Evolutionary conservation across 2,329 filamentous ascomycete species (phyloP).

Genomic region (Hirsutella thompsonii): DNA sequence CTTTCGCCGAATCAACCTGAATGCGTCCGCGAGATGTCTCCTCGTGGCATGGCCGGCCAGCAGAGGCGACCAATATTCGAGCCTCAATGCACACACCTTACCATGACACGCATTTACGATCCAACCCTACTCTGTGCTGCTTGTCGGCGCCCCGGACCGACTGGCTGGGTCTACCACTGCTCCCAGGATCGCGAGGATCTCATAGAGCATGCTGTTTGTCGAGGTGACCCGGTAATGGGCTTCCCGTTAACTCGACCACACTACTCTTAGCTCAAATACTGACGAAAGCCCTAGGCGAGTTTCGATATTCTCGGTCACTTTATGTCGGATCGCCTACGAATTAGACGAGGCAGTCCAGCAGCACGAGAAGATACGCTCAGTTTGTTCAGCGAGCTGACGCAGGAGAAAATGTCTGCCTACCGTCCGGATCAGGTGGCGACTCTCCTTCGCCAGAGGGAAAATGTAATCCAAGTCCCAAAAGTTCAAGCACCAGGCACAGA

Average conservation of each 20-base stretch:
- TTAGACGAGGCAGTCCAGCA: conserved; percentile 26
- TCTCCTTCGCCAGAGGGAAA: conserved; percentile 36
- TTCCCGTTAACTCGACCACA: too few relatives aligned
- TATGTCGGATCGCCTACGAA: conserved; percentile 18
- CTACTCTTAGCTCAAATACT: too few relatives aligned
- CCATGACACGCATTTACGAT: conserved; percentile 53
- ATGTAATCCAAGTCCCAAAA: conserved; percentile 21
- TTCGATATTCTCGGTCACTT: conserved; percentile 22
- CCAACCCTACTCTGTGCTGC: conserved; percentile 37
- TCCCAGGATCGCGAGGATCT: conserved; percentile 45
- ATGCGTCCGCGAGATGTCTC: conserved; percentile 2
- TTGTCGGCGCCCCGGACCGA: conserved; percentile 41
- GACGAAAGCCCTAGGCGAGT: too few relatives aligned
- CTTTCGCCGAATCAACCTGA: background rate
- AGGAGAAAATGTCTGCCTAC: conserved; percentile 30
- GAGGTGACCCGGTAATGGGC: conserved; percentile 9
- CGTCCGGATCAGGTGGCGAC: conserved; percentile 30
- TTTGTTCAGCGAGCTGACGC: conserved; percentile 30
- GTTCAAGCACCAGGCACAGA: background rate
- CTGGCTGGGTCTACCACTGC: conserved; percentile 67
- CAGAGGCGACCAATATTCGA: conserved; percentile 11
- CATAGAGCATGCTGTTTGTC: conserved; percentile 15
- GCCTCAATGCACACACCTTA: conserved; percentile 50
- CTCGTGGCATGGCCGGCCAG: conserved; percentile 2
- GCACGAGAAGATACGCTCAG: conserved; percentile 27